phyloP scores from a whole-genome alignment of 1,284 basidiomycete genomes.

The Rhodotorula sp. region DNA sequence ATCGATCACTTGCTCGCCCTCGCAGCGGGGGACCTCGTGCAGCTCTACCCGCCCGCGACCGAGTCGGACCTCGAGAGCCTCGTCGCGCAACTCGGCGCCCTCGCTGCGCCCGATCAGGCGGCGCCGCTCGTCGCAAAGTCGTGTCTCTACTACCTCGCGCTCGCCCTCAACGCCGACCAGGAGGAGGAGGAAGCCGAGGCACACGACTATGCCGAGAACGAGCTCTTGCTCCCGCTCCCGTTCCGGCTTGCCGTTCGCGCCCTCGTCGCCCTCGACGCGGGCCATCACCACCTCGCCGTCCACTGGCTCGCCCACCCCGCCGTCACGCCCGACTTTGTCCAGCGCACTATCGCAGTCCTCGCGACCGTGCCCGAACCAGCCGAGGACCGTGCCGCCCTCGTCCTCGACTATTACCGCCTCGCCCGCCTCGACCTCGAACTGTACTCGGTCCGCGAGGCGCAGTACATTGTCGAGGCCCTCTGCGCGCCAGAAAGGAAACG shows the following conservation, averaged over 20 bases:
- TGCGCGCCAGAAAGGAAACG: conserved; percentile 23
- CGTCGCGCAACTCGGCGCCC: conserved; percentile 10
- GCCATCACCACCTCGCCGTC: conserved; percentile 16
- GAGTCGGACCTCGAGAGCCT: conserved; percentile 15
- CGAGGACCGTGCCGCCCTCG: conserved; percentile 15
- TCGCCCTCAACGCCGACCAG: conserved; percentile 4
- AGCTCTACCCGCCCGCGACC: conserved; percentile 22
- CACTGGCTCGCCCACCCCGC: conserved; percentile 33
- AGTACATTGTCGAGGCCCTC: conserved; percentile 25
- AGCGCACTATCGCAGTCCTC: conserved; percentile 30
- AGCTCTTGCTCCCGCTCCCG: conserved; percentile 24
- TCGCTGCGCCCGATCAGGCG: background rate
- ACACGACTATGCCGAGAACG: conserved; percentile 8
- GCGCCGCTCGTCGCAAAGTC: conserved; percentile 12
- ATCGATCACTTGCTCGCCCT: conserved; percentile 30
- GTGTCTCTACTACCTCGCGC: conserved; percentile 38
- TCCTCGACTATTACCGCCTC: conserved; percentile 35
- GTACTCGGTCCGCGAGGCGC: conserved; percentile 16
- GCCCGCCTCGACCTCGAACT: conserved; percentile 16
- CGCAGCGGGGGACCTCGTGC: conserved; percentile 5
- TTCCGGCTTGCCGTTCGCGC: conserved; percentile 27
- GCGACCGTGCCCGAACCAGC: conserved; percentile 3
- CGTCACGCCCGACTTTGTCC: conserved; percentile 30
- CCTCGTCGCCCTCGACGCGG: conserved; percentile 34
- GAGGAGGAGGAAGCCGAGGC: background rate